Evolutionary conservation across 257 asterid genomes (phyloP), one percentile per base, ranked within the genome.

Genomic region (Nicotiana noctiflora): DNA sequence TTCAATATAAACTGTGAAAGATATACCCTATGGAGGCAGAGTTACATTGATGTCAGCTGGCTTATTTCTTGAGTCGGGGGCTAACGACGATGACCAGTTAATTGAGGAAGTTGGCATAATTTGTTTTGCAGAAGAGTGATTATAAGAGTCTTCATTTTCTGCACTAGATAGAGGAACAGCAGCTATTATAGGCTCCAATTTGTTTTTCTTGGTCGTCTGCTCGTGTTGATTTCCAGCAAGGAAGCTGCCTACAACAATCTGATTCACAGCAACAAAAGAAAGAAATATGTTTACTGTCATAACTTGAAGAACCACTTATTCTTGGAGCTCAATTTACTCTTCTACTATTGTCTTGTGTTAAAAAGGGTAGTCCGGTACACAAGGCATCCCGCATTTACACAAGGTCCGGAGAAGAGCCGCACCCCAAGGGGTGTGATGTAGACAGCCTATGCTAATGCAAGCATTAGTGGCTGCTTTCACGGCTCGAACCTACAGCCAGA

Each of bases 181-280:
- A 72, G 95, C 81, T 13, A 86, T 34, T 1, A 83, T 76, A 4
- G 87, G 55, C 60, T 93, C 96, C 0, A 87, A 74, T 81, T 89
- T 93, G 15, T 85, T 90, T 64, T 93, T 92, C 91, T 93, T 95
- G 4, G 89, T 82, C 81, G 86, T 93, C 83, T 88, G 97, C 83
- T 93, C 97, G 0, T 78, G 91, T 76, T 93, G 95, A 84, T 88
- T 88, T 10, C 92, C 97, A 1, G 95, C 97, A 8, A 93, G 86
- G 83, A 95, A 95, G 83, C 99, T 95, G 76, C 99, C 99, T 0
- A 95, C 89, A 18, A 95, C 97, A 70, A 95, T 95, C 99, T 95
- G 81, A 63, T 44, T 81, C 72, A 79, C 53, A 44, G 0, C 14
- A 18, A 32, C 74, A 34, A 75, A n/a, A 52, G 15, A 76, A 13